Evolutionary conservation across 1,284 basidiomycete genomes (phyloP), one percentile per base, ranked within the genome.

Genomic region (Puccinia novopanici): DNA sequence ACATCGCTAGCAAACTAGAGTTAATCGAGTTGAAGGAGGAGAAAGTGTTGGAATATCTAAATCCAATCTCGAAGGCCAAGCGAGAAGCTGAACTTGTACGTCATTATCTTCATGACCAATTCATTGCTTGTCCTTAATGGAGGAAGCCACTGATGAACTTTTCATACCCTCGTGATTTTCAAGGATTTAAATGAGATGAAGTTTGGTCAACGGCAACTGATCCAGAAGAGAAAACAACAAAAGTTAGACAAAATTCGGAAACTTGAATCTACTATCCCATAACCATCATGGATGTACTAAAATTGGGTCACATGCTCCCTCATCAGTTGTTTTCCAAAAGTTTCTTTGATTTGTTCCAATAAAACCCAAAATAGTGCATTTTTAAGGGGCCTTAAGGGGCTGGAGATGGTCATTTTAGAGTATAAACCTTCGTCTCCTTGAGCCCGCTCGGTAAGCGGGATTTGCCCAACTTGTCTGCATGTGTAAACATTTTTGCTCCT

Each of bases 11-110:
- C 90, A 90, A 89, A 84, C 87, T 97, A 37, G 87, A 88, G 19
- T 92, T 93, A 84, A 89, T 95, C 87, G 87, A 86, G 10, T 84
- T 97, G 48, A 90, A 92, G 0, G 97, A 99, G 86, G 90, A 89
- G 24, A 89, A 89, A 82, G 94, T 98, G 6, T 87, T 99, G 81
- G 92, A 95, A 83, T 90, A 92, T 82, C 87, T 99, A 75, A 98
- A 96, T 85, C 87, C 87, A 22, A 94, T 99, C 13, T 92, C 93
- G 8, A 93, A 93, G 0, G 96, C 96, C 0, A 95, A 98, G 86
- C 89, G 96, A 42, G 87, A 98, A 50, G 96, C 97, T 0, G 93
- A 91, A 74, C 96, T 98, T 94, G 95, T 94, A 84, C 84, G 89
- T 84, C 52, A 52, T 19, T 19, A 63, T 75, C 15, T 37, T 63